Evolutionary conservation across 1,284 basidiomycete species (phyloP), one percentile per base, ranked within the genome.

Genomic region (Malassezia vespertilionis): DNA sequence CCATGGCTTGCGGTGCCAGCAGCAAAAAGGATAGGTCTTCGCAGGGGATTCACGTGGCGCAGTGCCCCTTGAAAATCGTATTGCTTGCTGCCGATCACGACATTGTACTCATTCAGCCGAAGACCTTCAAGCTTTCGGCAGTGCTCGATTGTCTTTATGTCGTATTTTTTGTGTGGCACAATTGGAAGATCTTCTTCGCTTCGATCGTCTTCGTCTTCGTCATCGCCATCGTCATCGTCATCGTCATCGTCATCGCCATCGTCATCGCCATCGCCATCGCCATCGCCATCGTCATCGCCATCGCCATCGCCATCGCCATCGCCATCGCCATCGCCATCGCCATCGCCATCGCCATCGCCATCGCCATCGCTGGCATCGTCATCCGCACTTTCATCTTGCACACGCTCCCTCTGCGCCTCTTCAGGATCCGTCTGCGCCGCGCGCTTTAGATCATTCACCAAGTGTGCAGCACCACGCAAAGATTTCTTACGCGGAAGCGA

Each of bases 181-280:
- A 51, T 53, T 17, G 40, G 27, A 7, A 43, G 33, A 14, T 55
- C 44, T 9, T 43, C 46, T 8, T 48, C 33, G 10, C 27, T 34
- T 5, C 52, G 34, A 9, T 37, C 49, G 9, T 45, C 40, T 1
- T 40, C 40, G 12, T 47, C 44, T 14, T 42, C 54, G 17, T 46
- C 46, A 20, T 54, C 40, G 14, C 50, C 28, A 5, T 32, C 52
- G 3, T 22, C 40, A 4, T 40, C 33, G 7, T 54, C 55, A 12
- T 53, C 44, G 22, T 65, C 46, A 18, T 58, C 50, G 34, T 58
- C 54, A 10, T 53, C 45, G 5, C 56, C 57, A 21, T 50, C 36
- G 6, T 24, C 31, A 3, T 27, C 36, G n/a, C 38, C 42, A 3
- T 44, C 24, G 1, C 20, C 31, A n/a, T 32, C 31, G 7, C 27